A percentile compares a stretch with the other conserved stretches of the same genome.
phyloP scores from a whole-genome alignment of 2,329 filamentous ascomycete species.

The Aureobasidium sp. region DNA sequence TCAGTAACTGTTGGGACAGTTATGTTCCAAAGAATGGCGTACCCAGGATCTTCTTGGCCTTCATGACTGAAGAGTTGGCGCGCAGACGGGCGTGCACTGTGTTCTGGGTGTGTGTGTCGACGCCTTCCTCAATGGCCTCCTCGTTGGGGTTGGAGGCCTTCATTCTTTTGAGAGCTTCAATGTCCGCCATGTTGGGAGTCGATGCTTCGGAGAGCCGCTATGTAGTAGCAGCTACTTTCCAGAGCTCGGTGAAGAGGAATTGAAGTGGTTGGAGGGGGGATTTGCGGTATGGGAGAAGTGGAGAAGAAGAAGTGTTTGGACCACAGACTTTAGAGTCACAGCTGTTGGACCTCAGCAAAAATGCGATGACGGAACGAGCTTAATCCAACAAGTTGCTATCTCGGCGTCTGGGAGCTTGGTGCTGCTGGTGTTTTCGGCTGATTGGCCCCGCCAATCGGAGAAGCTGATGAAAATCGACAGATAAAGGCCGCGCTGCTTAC shows the following conservation, averaged over 20 bases:
- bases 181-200: constrained; percentile 25
- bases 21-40: constrained; percentile 28
- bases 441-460: constrained; percentile 7
- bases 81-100: constrained; percentile 86
- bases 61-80: constrained; percentile 98
- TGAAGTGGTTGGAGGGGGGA: not conserved
- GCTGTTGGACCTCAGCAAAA: constrained; percentile 8
- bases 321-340: constrained; percentile 1
- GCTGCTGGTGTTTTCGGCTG: not conserved
- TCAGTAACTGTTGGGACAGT: constrained; percentile 10
- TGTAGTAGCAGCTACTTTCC: not conserved
- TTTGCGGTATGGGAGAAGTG: not conserved
- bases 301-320: not conserved
- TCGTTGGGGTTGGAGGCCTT: constrained; percentile 22
- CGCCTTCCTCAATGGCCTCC: constrained; percentile 6
- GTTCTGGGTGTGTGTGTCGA: constrained; percentile 39
- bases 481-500: constrained; percentile 4
- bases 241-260: not conserved
- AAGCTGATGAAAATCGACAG: not conserved
- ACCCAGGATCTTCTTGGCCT: constrained; percentile 95
- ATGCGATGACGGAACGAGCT: constrained; percentile 9
- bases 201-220: constrained; percentile 2
- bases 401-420: constrained; percentile 5
- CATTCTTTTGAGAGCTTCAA: constrained; percentile 26
- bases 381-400: not conserved